Evolutionary conservation across 2,329 filamentous ascomycete genomes (phyloP).

Genomic region (Xylariaceae sp.): DNA sequence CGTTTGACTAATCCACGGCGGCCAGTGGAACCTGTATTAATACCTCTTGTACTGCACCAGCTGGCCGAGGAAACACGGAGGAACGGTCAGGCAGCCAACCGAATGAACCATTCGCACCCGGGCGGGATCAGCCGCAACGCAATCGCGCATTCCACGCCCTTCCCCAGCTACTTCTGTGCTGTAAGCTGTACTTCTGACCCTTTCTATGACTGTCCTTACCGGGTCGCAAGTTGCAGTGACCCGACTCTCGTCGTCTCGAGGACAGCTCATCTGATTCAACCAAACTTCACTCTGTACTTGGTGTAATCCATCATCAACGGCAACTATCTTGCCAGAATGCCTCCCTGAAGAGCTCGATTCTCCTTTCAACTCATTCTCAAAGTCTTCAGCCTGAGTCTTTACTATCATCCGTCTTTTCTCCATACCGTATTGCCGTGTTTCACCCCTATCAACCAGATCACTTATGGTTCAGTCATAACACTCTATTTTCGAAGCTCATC

Average conservation of each 20-base stretch:
- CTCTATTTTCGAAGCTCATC: conserved; percentile 1
- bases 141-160: conserved; percentile 18
- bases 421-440: conserved; percentile 9
- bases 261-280: conserved; percentile 32
- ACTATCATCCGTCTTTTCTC: conserved; percentile 14
- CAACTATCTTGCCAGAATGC: too few species aligned
- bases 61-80: conserved; percentile 8
- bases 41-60: conserved; percentile 15
- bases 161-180: not conserved
- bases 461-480: conserved; percentile 3
- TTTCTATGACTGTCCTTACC: conserved; percentile 30
- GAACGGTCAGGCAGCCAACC: conserved; percentile 26
- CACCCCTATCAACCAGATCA: conserved; percentile 9
- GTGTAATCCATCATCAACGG: too few species aligned
- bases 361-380: conserved; percentile 13
- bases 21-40: conserved; percentile 20
- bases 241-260: conserved; percentile 24
- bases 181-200: conserved; percentile 24
- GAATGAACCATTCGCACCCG: conserved; percentile 5
- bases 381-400: conserved; percentile 11
- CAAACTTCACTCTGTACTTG: conserved; percentile 4
- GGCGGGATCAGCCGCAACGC: conserved; percentile 34
- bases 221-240: conserved; percentile 17
- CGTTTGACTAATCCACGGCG: conserved; percentile 18
- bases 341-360: conserved; percentile 16